A percentile compares a stretch with the other conserved stretches of the same genome.
Evolutionary conservation across 495 filamentous ascomycete species (phyloP).

Genomic region (Penicillium steckii): DNA sequence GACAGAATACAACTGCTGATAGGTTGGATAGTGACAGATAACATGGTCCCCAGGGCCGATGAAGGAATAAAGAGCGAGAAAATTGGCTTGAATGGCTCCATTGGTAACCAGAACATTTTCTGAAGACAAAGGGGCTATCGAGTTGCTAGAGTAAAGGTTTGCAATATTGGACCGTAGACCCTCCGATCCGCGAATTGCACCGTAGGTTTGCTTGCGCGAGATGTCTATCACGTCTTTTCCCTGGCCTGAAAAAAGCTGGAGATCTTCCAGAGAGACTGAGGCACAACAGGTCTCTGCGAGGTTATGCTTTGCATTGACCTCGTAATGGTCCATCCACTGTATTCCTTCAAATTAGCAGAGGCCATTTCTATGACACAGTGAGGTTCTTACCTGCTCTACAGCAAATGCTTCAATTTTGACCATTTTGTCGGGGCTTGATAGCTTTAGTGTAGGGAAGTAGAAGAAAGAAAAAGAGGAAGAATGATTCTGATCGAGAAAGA

Average conservation of each 20-base stretch:
- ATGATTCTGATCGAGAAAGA: not conserved
- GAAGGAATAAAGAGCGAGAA: slow-evolving; percentile 69
- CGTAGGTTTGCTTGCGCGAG: slow-evolving; percentile 63
- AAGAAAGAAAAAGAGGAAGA: not conserved
- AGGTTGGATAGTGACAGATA: slow-evolving; percentile 84
- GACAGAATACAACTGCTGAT: slow-evolving; percentile 80
- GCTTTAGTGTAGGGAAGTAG: not conserved
- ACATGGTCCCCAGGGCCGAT: slow-evolving; percentile 81
- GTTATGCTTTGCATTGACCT: slow-evolving; percentile 73
- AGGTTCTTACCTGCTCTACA: slow-evolving; percentile 63
- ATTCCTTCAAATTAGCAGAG: not conserved
- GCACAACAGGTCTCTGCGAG: slow-evolving; percentile 84
- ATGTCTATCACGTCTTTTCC: slow-evolving; percentile 35
- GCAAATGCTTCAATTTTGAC: slow-evolving; percentile 71
- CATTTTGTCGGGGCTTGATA: slow-evolving; percentile 48
- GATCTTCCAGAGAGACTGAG: slow-evolving; percentile 72
- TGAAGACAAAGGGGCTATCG: slow-evolving; percentile 40
- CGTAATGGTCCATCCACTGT: slow-evolving; percentile 87
- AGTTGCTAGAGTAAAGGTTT: slow-evolving; percentile 57
- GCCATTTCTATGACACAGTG: not conserved
- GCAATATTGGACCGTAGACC: slow-evolving; percentile 61
- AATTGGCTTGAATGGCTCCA: slow-evolving; percentile 84
- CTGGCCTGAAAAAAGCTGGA: slow-evolving; percentile 53
- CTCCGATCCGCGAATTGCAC: slow-evolving; percentile 65
- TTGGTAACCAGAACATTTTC: slow-evolving; percentile 74